phyloP scores from a whole-genome alignment of 371 early-diverging fungal genomes.

The Apophysomyces elegans region DNA sequence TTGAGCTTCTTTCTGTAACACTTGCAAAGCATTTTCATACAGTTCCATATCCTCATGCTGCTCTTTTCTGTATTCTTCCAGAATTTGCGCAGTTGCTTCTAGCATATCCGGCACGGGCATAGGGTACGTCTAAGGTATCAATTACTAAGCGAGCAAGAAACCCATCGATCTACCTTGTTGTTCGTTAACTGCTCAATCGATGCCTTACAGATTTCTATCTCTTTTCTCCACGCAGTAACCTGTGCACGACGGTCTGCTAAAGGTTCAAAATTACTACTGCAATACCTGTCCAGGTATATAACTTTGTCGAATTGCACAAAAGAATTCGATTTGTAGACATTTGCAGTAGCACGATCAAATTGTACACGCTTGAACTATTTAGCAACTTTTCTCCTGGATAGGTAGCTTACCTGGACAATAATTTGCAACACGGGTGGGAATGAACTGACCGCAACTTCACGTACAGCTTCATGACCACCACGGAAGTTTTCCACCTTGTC shows the following conservation, averaged over 20 bases:
- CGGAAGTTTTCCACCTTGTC: constrained; percentile 48
- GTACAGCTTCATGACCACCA: constrained; percentile 58
- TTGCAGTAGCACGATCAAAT: constrained; percentile 63
- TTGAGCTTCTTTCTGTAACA: constrained; percentile 27
- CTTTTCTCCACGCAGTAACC: constrained; percentile 40
- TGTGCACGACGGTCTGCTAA: constrained; percentile 36
- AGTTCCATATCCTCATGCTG: constrained; percentile 9
- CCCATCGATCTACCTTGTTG: constrained; percentile 30
- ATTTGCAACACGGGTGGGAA: constrained; percentile 72
- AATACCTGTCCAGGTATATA: constrained; percentile 65
- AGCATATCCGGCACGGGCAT: constrained; percentile 50
- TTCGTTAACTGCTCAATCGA: constrained; percentile 33
- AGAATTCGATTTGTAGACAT: constrained; percentile 68
- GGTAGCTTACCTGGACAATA: constrained; percentile 55
- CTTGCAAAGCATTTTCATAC: constrained; percentile 24
- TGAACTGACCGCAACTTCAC: constrained; percentile 53
- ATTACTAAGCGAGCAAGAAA: background rate
- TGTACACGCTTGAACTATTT: constrained; percentile 57
- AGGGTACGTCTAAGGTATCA: constrained; percentile 29
- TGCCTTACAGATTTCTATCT: constrained; percentile 31
- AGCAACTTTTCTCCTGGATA: background rate
- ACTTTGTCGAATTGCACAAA: constrained; percentile 58
- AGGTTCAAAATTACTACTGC: constrained; percentile 40
- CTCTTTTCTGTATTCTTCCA: constrained; percentile 25
- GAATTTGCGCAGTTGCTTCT: constrained; percentile 38